Percentiles rank a stretch among this genome's conserved stretches.
These are phyloP conservation scores for Heterobasidion annosum DNA, from an alignment of 1,284 basidiomycete genomes.

Conservation along the genomic window DNA sequence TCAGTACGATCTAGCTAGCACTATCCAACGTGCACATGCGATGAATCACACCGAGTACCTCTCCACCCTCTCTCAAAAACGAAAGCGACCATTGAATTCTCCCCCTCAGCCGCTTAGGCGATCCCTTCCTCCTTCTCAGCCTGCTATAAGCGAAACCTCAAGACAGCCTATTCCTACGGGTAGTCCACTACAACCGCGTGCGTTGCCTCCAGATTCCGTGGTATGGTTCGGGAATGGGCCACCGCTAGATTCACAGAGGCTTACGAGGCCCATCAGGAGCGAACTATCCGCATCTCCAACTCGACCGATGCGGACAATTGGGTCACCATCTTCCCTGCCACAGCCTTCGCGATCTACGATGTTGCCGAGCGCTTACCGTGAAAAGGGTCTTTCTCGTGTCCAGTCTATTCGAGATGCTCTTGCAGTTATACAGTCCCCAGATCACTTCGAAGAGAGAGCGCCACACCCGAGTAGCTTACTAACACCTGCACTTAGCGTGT, in stretches of 20 bases:
- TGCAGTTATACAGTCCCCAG: no score
- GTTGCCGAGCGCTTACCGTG: no score
- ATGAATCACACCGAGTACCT: background rate
- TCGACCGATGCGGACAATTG: background rate
- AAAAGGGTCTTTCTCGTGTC: no score
- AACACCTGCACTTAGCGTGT: no score
- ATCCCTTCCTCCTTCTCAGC: background rate
- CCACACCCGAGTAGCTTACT: no score
- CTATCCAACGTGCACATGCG: conserved; percentile 5
- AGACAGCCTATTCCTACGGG: background rate
- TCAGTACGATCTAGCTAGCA: background rate
- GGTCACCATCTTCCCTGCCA: no score
- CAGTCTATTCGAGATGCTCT: no score
- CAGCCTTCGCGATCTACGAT: no score
- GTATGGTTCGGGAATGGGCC: background rate
- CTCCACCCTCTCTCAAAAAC: background rate
- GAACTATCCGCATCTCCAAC: background rate
- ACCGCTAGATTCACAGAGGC: background rate
- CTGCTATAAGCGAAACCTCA: no score
- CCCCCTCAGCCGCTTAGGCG: background rate
- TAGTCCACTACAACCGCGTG: background rate
- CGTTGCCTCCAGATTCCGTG: background rate
- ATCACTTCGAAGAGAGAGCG: no score
- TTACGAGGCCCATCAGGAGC: background rate
- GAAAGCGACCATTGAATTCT: background rate